phyloP scores from a whole-genome alignment of 2,329 filamentous ascomycete genomes.

The Curvularia sp. region DNA sequence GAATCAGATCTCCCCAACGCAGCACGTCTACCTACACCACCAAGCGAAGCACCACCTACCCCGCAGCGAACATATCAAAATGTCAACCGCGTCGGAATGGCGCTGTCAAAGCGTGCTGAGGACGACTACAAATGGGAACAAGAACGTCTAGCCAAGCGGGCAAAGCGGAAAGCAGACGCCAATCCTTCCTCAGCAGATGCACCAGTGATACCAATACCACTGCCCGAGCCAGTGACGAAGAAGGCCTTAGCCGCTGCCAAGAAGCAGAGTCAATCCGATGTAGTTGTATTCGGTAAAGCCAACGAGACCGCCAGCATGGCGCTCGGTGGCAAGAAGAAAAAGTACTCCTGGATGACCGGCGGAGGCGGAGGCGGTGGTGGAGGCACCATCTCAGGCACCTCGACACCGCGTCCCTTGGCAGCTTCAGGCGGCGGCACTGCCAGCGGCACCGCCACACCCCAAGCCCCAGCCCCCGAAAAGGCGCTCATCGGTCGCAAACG shows the following conservation, averaged over 20 bases:
- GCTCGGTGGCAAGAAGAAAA: constrained; percentile 71
- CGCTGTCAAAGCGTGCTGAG: constrained; percentile 33
- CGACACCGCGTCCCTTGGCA: constrained; percentile 42
- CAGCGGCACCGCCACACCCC: constrained; percentile 39
- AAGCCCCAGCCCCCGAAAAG: constrained; percentile 32
- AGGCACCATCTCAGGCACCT: constrained; percentile 34
- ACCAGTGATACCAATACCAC: constrained; percentile 32
- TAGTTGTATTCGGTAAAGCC: constrained; percentile 78
- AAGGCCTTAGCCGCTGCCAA: constrained; percentile 82
- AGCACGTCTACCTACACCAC: constrained; percentile 54
- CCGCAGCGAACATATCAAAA: constrained; percentile 57
- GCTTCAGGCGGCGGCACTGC: constrained; percentile 22
- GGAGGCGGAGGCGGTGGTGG: constrained; percentile 50
- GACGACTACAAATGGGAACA: constrained; percentile 76
- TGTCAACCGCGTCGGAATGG: constrained; percentile 67
- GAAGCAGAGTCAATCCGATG: constrained; percentile 76
- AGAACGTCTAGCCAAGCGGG: constrained; percentile 58
- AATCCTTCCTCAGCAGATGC: constrained; percentile 38
- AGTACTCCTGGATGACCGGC: constrained; percentile 76
- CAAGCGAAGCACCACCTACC: constrained; percentile 57
- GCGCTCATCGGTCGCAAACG: constrained; percentile 65
- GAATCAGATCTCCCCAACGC: constrained; percentile 43
- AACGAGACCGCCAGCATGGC: constrained; percentile 86
- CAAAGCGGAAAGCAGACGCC: constrained; percentile 48
- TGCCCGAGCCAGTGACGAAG: constrained; percentile 70